phyloP scores from a whole-genome alignment of 2,329 filamentous ascomycete genomes.

The Beauveria sp. region DNA sequence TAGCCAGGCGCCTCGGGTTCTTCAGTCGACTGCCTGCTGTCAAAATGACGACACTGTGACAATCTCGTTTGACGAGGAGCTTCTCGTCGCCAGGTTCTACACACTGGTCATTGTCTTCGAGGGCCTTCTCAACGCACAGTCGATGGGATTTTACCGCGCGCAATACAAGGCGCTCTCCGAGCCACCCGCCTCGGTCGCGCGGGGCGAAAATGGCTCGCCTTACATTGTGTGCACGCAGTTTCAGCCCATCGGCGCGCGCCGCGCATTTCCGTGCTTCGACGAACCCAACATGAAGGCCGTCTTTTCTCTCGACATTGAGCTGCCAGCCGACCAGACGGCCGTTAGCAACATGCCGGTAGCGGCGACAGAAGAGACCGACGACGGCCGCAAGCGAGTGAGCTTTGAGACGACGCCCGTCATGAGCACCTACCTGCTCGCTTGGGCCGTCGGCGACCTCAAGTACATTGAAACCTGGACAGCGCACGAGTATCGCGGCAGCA shows the following conservation, averaged over 20 bases:
- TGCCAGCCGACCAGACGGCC: slow-evolving; percentile 84
- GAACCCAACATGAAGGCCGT: slow-evolving; percentile 89
- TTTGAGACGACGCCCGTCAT: slow-evolving; percentile 90
- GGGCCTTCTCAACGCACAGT: slow-evolving; percentile 78
- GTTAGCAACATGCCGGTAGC: slow-evolving; percentile 95
- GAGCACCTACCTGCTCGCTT: slow-evolving; percentile 93
- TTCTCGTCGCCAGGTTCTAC: slow-evolving; percentile 70
- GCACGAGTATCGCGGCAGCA: slow-evolving; percentile 84
- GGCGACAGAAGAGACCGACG: slow-evolving; percentile 63
- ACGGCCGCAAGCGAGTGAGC: slow-evolving; percentile 74
- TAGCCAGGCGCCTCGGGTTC: slow-evolving; percentile 27
- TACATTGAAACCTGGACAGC: slow-evolving; percentile 88
- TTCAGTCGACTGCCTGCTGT: slow-evolving; percentile 66
- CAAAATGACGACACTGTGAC: slow-evolving; percentile 37
- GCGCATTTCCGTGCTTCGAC: slow-evolving; percentile 94
- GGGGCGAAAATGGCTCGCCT: slow-evolving; percentile 63
- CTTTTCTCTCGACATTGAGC: slow-evolving; percentile 84
- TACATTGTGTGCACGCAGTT: slow-evolving; percentile 94
- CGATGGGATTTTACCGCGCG: slow-evolving; percentile 95
- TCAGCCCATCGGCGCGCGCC: slow-evolving; percentile 88
- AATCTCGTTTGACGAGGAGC: slow-evolving; percentile 67
- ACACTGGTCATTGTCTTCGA: slow-evolving; percentile 64
- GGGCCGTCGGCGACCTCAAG: slow-evolving; percentile 89
- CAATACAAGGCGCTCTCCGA: slow-evolving; percentile 77
- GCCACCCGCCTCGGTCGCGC: slow-evolving; percentile 69